These are phyloP conservation scores for Pseudonitzschia multistriata DNA, from an alignment of 108 stramenopile genomes.

Conservation along the genomic window DNA sequence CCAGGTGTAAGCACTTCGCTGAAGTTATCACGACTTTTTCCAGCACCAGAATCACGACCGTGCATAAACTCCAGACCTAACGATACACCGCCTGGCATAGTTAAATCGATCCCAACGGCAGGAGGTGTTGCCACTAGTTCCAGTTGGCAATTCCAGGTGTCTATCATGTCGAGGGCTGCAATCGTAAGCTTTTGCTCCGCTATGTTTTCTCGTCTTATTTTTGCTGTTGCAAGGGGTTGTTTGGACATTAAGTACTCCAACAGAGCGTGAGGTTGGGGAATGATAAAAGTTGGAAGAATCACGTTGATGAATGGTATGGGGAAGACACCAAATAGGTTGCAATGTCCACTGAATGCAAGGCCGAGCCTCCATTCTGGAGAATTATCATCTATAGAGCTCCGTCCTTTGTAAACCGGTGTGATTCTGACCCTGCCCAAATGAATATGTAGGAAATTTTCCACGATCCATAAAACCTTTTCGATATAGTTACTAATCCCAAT, in stretches of 20 bases:
- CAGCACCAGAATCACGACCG: slow-evolving; percentile 65
- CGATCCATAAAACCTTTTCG: slow-evolving; percentile 78
- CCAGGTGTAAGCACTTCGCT: not conserved
- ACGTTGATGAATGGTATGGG: slow-evolving; percentile 82
- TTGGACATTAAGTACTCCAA: slow-evolving; percentile 66
- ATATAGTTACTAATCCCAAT: slow-evolving; percentile 61
- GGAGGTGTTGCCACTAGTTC: slow-evolving; percentile 82
- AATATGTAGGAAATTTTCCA: slow-evolving; percentile 75
- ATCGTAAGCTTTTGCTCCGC: slow-evolving; percentile 67
- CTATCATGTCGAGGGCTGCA: slow-evolving; percentile 59
- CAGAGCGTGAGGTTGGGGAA: slow-evolving; percentile 84
- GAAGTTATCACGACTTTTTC: slow-evolving; percentile 20
- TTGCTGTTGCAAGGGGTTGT: slow-evolving; percentile 81
- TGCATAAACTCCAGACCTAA: slow-evolving; percentile 78
- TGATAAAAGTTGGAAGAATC: slow-evolving; percentile 78
- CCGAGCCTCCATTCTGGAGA: slow-evolving; percentile 70
- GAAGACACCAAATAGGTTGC: slow-evolving; percentile 69
- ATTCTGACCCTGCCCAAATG: slow-evolving; percentile 72
- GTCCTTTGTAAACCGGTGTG: slow-evolving; percentile 63
- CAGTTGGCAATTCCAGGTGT: slow-evolving; percentile 62
- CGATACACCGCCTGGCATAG: slow-evolving; percentile 75
- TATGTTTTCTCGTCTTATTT: slow-evolving; percentile 70
- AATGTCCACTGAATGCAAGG: slow-evolving; percentile 78
- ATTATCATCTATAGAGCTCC: slow-evolving; percentile 23
- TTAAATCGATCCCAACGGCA: slow-evolving; percentile 76